Base-by-base conservation (phyloP, 306 rosid species). In the Parietaria judaica region DNA sequence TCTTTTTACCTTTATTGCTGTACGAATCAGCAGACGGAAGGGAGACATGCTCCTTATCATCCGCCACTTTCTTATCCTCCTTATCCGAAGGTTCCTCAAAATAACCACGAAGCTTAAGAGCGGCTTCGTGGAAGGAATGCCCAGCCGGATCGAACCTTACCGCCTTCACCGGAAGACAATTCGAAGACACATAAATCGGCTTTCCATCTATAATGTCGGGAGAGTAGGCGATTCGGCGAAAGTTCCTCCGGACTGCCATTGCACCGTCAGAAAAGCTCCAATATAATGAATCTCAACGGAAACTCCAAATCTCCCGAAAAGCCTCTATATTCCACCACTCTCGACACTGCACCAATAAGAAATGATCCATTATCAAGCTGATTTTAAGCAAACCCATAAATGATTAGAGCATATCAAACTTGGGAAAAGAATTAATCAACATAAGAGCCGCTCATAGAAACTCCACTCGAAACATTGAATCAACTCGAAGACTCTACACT, bases 1-100 rank as follows among this genome's bases (percentile, higher is more conserved):
- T 94, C 86, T 86, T 94, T 69, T 94, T 89, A 53, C 95, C 77
- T 76, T 94, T 94, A 80, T 86, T 83, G 74, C 95, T 81, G 66
- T 87, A 88, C 15, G 97, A 84, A 79, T 86, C 99, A 67, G 78
- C 80, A 4, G 89, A 78, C 14, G 89, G 89, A 50, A 75, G 36
- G 61, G 70, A 86, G 1, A 69, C 62, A 41, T 73, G 89, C 15
- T 86, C 97, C 79, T 89, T 83, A 31, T 82, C 82, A 1, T 74
- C 90, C 58, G 55, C 80, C 14, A 54, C 79, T 55, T 88, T 86
- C 60, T 72, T 65, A 63, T 56, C 69, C 7, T 60, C 89, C 48
- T 61, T 72, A 6, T 71, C 85, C 5, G 34, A 63, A 5, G 68
- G 68, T 56, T 72, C 79, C 64, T 88, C 87, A 46, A 77, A 80